Evolutionary conservation across 2,329 filamentous ascomycete genomes (phyloP), one percentile per base, ranked within the genome.

Genomic region (Aspergillus quadrilineatus): DNA sequence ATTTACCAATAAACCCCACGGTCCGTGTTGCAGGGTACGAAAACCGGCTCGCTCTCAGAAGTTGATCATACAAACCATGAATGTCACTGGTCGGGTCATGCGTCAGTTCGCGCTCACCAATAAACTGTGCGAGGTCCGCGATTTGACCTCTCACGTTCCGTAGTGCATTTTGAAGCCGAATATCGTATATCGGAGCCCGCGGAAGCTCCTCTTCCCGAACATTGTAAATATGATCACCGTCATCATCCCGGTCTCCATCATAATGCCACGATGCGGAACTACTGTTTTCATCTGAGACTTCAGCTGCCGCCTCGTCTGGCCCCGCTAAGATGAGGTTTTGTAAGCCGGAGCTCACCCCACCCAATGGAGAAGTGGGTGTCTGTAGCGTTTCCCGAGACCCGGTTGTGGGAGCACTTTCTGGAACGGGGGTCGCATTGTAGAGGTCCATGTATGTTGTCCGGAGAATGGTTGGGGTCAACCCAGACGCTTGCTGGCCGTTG

Each of bases 151-250:
- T 32, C 14, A 56, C 53, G 3, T 46, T n/a, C 15, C 47, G 45
- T 12, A 56, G 26, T 22, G 22, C 22, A 41, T 47, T 26, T 8
- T 56, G 53, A 6, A 56, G 14, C 5, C 39, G 41, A 42, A 26
- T 22, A 26, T 64, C 53, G 42, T 65, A 65, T n/a, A 64, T 60
- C 12, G 43, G 62, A 8, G 60, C 62, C 2, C 4, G 36, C 12
- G 60, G 57, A 22, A 64, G 57, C 29, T 41, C 30, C 43, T 64
- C 62, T 9, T 50, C 34, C 4, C 58, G 58, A 12, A 64, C 46
- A 43, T 44, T 59, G 37, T 55, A 59, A 8, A 34, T 32, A 14
- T 15, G 32, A 12, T 58, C 43, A 8, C 37, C 49, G 39, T 49
- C 41, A 14, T 14, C 28, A 6, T 58, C 48, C 14, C 34, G 34